Evolutionary conservation across 345 rosid species (phyloP), one percentile per base, ranked within the genome.

Genomic region (Euclidium syriacum): DNA sequence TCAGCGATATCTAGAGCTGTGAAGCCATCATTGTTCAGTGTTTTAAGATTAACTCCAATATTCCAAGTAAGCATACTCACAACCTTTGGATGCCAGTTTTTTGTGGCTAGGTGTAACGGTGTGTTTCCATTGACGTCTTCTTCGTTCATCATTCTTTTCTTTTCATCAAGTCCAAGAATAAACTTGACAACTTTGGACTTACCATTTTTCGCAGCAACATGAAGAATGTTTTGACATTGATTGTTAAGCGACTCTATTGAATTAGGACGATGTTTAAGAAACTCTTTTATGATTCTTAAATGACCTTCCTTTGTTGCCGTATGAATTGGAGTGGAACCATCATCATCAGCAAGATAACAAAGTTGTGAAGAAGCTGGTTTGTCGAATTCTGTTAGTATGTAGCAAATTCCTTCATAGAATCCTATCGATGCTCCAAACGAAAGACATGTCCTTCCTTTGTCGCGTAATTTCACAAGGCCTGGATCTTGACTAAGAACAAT

Each of bases 1-100:
- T 34, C 56, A 35, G 46, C 66, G 4, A 34, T 7, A 61, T 61
- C 55, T 61, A 61, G 25, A 33, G 66, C 66, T 47, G 66, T 61
- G 0, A 15, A 33, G 17, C 66, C 66, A 34, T 4, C 4, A 16
- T 47, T 9, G 56, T 61, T 47, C 6, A 11, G 6, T 24, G 10
- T 34, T 34, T 7, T 17, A 4, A 61, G 55, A 2, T 48, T 17
- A 16, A 61, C 10, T 1, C 44, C 7, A 12, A 47, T 1, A 5
- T 47, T 11, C 66, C 66, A 61, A 1, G 66, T 61, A 47, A 61
- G 35, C 23, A 47, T 35, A 47, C 3, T 61, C 46, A 61, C 66
- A 61, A 47, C 46, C 14, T 0, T 34, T 1, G 66, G 44, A 12
- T 61, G 66, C 11, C 43, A 2, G 4, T 33, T 7, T 47, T 16